Conservation (phyloP, 345 rosid genomes). For the Kernera saxatilis region DNA sequence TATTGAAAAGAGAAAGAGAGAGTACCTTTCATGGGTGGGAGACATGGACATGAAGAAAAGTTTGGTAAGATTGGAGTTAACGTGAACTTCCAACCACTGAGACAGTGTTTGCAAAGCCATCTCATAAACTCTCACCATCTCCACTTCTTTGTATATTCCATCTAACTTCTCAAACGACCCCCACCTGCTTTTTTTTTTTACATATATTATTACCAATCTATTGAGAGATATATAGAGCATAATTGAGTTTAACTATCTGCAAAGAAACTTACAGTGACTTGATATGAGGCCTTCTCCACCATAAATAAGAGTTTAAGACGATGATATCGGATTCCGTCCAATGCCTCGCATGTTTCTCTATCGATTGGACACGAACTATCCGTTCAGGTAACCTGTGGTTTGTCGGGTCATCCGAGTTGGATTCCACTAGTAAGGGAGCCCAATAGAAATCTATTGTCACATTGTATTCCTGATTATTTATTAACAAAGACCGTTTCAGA, state of each 20-base stretch:
- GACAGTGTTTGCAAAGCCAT: slow-evolving; percentile 82
- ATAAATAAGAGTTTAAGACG: slow-evolving; percentile 76
- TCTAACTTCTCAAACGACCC: slow-evolving; percentile 70
- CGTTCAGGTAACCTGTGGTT: slow-evolving; percentile 67
- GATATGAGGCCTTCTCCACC: slow-evolving; percentile 83
- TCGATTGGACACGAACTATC: slow-evolving; percentile 68
- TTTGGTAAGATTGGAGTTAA: slow-evolving; percentile 55
- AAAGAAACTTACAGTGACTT: slow-evolving; percentile 64
- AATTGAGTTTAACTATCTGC: not conserved
- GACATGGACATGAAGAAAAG: slow-evolving; percentile 83
- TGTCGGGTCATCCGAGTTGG: slow-evolving; percentile 82
- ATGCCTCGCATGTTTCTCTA: slow-evolving; percentile 68
- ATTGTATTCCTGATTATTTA: slow-evolving; percentile 60
- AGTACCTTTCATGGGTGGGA: slow-evolving; percentile 81
- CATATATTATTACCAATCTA: not conserved
- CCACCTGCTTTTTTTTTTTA: slow-evolving; percentile 38
- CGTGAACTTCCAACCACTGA: slow-evolving; percentile 71
- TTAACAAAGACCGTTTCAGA: not conserved
- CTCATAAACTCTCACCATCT: slow-evolving; percentile 68
- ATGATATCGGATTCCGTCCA: slow-evolving; percentile 78
- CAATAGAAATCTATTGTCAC: slow-evolving; percentile 83
- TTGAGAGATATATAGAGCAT: not conserved
- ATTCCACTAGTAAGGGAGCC: slow-evolving; percentile 91
- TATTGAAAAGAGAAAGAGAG: not conserved
- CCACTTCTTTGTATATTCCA: slow-evolving; percentile 59